Conservation (phyloP, 179 eudicot species). For the Carnegiea gigantea region DNA sequence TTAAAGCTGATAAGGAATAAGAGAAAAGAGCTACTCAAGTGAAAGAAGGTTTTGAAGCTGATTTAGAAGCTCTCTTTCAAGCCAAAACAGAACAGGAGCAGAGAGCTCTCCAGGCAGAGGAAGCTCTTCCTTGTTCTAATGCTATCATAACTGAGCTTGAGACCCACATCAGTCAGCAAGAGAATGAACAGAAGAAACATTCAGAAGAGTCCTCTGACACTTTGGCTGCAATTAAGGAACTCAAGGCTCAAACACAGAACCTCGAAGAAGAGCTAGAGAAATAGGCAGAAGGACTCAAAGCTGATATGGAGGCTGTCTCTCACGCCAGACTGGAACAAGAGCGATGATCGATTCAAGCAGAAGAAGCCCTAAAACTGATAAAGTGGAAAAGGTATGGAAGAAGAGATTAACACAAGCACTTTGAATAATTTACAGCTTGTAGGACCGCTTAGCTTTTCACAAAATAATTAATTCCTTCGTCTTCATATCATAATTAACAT, state of each 20-base stretch:
- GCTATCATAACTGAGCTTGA: slow-evolving; percentile 49
- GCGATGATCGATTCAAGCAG: slow-evolving; percentile 80
- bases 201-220: slow-evolving; percentile 52
- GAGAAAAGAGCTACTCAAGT: slow-evolving; percentile 65
- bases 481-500: not conserved
- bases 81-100: slow-evolving; percentile 68
- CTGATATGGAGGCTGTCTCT: slow-evolving; percentile 71
- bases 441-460: slow-evolving; percentile 26
- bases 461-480: not conserved
- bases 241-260: slow-evolving; percentile 48
- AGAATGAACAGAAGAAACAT: slow-evolving; percentile 50
- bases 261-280: slow-evolving; percentile 71
- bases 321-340: slow-evolving; percentile 78
- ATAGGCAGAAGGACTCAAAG: slow-evolving; percentile 67
- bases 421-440: slow-evolving; percentile 6
- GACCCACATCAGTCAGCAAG: slow-evolving; percentile 51
- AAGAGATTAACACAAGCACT: slow-evolving; percentile 2
- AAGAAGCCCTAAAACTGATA: slow-evolving; percentile 64
- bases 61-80: slow-evolving; percentile 50
- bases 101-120: slow-evolving; percentile 68
- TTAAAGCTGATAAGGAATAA: slow-evolving; percentile 57
- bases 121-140: slow-evolving; percentile 25
- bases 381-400: slow-evolving; percentile 64
- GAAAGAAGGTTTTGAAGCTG: slow-evolving; percentile 65
- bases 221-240: slow-evolving; percentile 46